Evolutionary conservation across 2,329 filamentous ascomycete species (phyloP), one percentile per base, ranked within the genome.

Genomic region (Arthrobotrys musiformis): DNA sequence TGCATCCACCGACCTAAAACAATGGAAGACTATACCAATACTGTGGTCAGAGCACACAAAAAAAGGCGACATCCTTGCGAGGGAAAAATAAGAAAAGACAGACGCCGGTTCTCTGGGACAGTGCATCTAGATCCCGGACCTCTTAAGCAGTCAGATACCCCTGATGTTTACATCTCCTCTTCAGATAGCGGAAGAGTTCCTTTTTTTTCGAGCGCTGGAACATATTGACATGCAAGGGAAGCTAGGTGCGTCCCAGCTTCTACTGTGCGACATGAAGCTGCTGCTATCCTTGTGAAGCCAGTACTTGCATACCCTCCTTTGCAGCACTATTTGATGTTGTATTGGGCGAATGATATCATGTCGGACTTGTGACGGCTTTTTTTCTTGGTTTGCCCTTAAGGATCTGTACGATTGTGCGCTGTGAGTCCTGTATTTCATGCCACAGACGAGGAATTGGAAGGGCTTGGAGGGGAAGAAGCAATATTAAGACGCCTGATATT

Each of bases 331-430:
- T n/a, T 9, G 30, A 13, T 17, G 33, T 40, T 13, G 9, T 58
- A 40, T 58, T 22, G 30, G 54, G 40, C 54, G 54, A 58, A 58
- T 58, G 33, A 58, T 24, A 58, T 40, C 33, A 40, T 58, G 33
- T 40, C 54, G 54, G 54, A 58, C 54, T 19, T 58, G 54, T 58
- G 54, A 58, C 54, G 54, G 54, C 54, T 40, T 58, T 58, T 58
- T 58, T 58, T 50, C 19, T n/a, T 42, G 33, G 54, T 58, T 58
- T 58, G 54, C 54, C 54, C 54, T 58, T 58, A 26, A 58, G 54
- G 33, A 58, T 58, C 30, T 58, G 54, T 58, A 58, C 30, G 8
- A 58, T 40, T 40, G 54, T 58, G 52, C 11, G 54, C 54, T 58
- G 54, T 58, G 54, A 35, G 28, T 56, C 28, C n/a, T 56, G 50